Evolutionary conservation across 352 stramenopile genomes (phyloP).

Genomic region (Pythium aquatile): DNA sequence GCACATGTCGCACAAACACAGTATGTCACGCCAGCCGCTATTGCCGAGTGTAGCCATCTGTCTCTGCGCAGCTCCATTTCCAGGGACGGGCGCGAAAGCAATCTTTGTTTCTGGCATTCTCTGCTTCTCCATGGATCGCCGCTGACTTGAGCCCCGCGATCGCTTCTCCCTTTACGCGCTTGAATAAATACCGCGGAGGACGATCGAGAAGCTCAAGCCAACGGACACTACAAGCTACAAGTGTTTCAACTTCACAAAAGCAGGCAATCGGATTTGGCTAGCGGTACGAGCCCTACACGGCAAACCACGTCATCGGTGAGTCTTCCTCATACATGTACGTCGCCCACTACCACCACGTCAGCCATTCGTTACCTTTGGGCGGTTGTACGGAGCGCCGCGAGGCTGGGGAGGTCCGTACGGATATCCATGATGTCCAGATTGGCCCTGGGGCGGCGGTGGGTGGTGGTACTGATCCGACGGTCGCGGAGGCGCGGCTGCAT

Average conservation of each 20-base stretch:
- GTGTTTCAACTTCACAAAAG: background rate
- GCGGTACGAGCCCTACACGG: background rate
- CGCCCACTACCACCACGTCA: background rate
- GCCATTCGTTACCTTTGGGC: conserved; percentile 13
- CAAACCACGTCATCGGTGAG: background rate
- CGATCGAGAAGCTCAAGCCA: background rate
- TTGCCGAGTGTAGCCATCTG: conserved; percentile 22
- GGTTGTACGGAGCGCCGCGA: conserved; percentile 1
- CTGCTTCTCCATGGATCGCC: background rate
- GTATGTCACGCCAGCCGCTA: background rate
- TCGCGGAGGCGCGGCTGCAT: conserved; percentile 4
- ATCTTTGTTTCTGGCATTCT: background rate
- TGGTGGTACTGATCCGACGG: conserved; percentile 10
- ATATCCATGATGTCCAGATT: background rate
- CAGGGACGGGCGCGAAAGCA: background rate
- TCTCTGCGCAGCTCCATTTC: background rate
- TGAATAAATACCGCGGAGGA: background rate
- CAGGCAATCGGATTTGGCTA: background rate
- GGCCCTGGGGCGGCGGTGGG: background rate
- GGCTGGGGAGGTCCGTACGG: conserved; percentile 10
- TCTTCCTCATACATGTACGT: background rate
- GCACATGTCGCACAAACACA: conserved; percentile 7
- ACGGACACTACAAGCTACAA: background rate
- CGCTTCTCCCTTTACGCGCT: background rate
- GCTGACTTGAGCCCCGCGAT: background rate